Percentiles rank a stretch among this genome's conserved stretches.
Conservation (phyloP, 2,329 filamentous ascomycete species). For the Huntiella omanensis region DNA sequence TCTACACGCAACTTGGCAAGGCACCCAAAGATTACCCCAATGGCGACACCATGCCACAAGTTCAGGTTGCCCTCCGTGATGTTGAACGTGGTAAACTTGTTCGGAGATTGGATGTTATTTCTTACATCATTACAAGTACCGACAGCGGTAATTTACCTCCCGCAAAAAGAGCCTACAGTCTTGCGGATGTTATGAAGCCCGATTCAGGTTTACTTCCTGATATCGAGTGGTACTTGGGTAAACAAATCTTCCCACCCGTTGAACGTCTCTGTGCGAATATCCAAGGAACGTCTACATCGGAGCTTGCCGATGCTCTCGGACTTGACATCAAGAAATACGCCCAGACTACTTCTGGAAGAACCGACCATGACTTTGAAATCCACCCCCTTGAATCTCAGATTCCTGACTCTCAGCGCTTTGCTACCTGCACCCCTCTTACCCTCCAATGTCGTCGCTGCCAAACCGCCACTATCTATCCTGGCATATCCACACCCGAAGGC, state of each 20-base stretch:
- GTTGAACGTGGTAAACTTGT: slow-evolving; percentile 72
- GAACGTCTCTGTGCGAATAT: slow-evolving; percentile 96
- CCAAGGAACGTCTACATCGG: slow-evolving; percentile 71
- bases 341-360: slow-evolving; percentile 23
- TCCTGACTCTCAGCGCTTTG: slow-evolving; percentile 76
- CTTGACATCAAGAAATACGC: slow-evolving; percentile 78
- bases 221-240: slow-evolving; percentile 94
- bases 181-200: slow-evolving; percentile 64
- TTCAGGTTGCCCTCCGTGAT: slow-evolving; percentile 83
- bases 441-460: slow-evolving; percentile 74
- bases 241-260: slow-evolving; percentile 95
- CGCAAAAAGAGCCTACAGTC: slow-evolving; percentile 75
- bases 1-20: slow-evolving; percentile 95
- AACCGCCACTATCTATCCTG: slow-evolving; percentile 52
- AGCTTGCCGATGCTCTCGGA: slow-evolving; percentile 82
- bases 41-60: slow-evolving; percentile 85
- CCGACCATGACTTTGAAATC: slow-evolving; percentile 43
- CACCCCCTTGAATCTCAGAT: slow-evolving; percentile 88
- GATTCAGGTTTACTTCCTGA: slow-evolving; percentile 65
- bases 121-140: slow-evolving; percentile 79
- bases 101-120: slow-evolving; percentile 87
- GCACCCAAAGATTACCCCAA: slow-evolving; percentile 86
- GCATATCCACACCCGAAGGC: slow-evolving; percentile 35
- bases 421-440: slow-evolving; percentile 57
- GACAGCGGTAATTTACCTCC: slow-evolving; percentile 43